A percentile compares a stretch with the other conserved stretches of the same genome.
These are phyloP conservation scores for Fraxinus ornus DNA, from an alignment of 305 asterid species.

Conservation along the genomic window DNA sequence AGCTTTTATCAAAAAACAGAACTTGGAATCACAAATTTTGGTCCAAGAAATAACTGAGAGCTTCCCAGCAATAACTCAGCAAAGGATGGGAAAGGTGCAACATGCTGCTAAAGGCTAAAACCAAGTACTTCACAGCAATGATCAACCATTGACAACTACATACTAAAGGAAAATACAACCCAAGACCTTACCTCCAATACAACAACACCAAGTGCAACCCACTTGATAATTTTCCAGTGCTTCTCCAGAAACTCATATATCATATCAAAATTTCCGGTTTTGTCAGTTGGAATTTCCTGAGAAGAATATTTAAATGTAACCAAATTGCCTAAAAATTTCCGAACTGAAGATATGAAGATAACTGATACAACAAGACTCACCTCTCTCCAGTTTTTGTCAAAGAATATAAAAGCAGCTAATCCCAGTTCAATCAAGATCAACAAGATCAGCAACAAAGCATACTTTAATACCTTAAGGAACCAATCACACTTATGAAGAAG, in stretches of 20 bases:
- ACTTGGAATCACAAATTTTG: neutral
- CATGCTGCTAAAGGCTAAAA: neutral
- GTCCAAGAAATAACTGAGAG: neutral
- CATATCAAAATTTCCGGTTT: conserved; percentile 73
- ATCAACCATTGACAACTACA: neutral
- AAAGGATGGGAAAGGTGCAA: neutral
- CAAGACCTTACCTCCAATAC: conserved; percentile 58
- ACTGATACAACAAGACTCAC: conserved; percentile 37
- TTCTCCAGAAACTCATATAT: conserved; percentile 67
- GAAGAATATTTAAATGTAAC: conserved; percentile 15
- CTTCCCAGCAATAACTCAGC: neutral
- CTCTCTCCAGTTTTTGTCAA: conserved; percentile 91
- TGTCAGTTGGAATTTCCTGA: conserved; percentile 84
- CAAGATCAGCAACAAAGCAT: conserved; percentile 71
- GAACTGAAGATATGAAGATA: conserved; percentile 14
- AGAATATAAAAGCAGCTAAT: conserved; percentile 82
- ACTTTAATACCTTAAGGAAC: conserved; percentile 76
- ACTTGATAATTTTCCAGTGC: conserved; percentile 77
- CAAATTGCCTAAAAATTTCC: conserved; percentile 16
- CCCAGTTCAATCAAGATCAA: conserved; percentile 85
- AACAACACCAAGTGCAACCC: conserved; percentile 90
- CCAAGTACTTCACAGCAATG: neutral
- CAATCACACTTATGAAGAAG: conserved; percentile 21
- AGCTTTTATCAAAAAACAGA: neutral
- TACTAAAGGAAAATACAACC: neutral